A percentile compares a stretch with the other conserved stretches of the same genome.
Conservation (phyloP, 2,329 filamentous ascomycete genomes). For the Pseudopyrenochaeta lycopersici region DNA sequence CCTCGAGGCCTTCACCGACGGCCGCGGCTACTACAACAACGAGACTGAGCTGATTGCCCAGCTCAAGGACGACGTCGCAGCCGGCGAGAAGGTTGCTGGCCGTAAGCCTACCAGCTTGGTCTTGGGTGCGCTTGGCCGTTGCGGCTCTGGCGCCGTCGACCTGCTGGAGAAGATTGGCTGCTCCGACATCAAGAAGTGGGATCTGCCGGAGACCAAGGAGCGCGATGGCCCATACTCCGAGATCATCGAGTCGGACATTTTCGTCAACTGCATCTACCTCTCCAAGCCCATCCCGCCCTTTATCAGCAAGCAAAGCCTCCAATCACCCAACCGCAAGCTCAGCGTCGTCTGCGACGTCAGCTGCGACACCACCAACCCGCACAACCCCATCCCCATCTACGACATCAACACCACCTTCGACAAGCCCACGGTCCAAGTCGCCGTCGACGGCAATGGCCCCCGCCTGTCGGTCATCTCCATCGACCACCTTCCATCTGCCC, state of each 20-base stretch:
- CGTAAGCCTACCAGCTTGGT: conserved; percentile 78
- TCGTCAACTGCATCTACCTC: conserved; percentile 75
- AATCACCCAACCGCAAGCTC: conserved; percentile 74
- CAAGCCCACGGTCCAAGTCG: conserved; percentile 83
- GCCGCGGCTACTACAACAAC: conserved; percentile 71
- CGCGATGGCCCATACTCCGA: conserved; percentile 77
- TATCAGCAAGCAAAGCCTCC: conserved; percentile 74
- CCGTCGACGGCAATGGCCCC: conserved; percentile 65
- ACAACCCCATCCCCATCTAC: conserved; percentile 84
- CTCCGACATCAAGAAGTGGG: conserved; percentile 74
- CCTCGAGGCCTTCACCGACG: conserved; percentile 62
- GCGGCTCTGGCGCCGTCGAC: conserved; percentile 84
- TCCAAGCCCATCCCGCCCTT: conserved; percentile 81
- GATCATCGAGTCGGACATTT: conserved; percentile 71
- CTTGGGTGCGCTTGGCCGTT: conserved; percentile 81
- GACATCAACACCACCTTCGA: conserved; percentile 85
- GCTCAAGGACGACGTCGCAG: conserved; percentile 75
- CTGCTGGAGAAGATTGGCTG: conserved; percentile 79
- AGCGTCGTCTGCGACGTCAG: conserved; percentile 66
- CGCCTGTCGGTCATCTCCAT: conserved; percentile 79
- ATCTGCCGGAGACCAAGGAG: conserved; percentile 77
- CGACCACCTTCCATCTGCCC: conserved; percentile 63
- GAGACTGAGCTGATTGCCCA: conserved; percentile 76
- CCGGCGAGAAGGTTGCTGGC: conserved; percentile 72
- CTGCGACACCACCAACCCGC: conserved; percentile 76